Evolutionary conservation across 1,284 basidiomycete genomes (phyloP).

Genomic region (Puccinia brachypodii): DNA sequence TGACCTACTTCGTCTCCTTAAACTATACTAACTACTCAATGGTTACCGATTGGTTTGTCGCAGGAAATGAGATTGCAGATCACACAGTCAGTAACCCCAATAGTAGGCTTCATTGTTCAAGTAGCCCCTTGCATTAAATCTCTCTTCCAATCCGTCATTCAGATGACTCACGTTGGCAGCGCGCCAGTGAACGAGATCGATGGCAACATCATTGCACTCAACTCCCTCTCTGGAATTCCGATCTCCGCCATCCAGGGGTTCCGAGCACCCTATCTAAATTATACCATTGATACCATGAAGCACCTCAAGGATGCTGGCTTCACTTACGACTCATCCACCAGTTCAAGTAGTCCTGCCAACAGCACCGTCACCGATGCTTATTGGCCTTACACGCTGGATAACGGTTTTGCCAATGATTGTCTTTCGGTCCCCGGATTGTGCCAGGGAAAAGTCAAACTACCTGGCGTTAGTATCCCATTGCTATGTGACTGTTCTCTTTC

Average conservation of each 20-base stretch:
- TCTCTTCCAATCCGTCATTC: conserved; percentile 54
- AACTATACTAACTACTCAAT: conserved; percentile 73
- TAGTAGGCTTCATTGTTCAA: neutral
- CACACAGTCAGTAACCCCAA: conserved; percentile 65
- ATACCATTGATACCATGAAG: conserved; percentile 60
- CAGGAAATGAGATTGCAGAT: conserved; percentile 82
- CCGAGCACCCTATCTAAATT: conserved; percentile 75
- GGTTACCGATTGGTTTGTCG: conserved; percentile 80
- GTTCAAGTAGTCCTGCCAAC: conserved; percentile 69
- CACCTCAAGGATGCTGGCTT: conserved; percentile 65
- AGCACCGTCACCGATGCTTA: conserved; percentile 70
- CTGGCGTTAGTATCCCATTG: conserved; percentile 61
- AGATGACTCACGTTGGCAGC: conserved; percentile 75
- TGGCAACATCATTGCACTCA: conserved; percentile 76
- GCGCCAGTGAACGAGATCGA: conserved; percentile 65
- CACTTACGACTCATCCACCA: conserved; percentile 71
- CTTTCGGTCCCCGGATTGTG: conserved; percentile 64
- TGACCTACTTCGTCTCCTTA: conserved; percentile 72
- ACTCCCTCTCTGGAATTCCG: conserved; percentile 75
- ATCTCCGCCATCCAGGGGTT: conserved; percentile 70
- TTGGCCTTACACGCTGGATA: conserved; percentile 60
- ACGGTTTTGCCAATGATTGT: conserved; percentile 74
- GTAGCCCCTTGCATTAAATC: neutral
- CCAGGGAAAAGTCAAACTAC: conserved; percentile 70
- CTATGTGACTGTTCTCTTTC: conserved; percentile 52